Conservation (phyloP, 2,329 filamentous ascomycete species). For the Neonectria faginata region DNA sequence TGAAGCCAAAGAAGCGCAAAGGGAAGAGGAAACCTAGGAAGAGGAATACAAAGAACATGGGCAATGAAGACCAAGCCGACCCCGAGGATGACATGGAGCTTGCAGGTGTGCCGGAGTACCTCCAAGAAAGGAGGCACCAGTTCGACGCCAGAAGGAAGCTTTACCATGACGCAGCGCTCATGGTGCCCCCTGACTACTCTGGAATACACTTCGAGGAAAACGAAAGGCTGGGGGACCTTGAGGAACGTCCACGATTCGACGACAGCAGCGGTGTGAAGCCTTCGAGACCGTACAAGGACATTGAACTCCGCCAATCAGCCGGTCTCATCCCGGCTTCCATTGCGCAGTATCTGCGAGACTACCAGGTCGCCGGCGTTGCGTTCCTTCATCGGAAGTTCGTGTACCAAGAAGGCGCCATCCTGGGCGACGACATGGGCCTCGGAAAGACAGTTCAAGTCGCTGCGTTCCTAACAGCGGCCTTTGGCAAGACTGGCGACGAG, state of each 20-base stretch:
- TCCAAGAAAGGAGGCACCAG: constrained; percentile 73
- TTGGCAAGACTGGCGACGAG: constrained; percentile 93
- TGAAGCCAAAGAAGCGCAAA: constrained; percentile 59
- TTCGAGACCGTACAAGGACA: constrained; percentile 78
- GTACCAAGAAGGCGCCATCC: constrained; percentile 88
- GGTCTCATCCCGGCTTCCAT: constrained; percentile 89
- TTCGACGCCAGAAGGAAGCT: constrained; percentile 73
- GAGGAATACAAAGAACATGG: constrained; percentile 43
- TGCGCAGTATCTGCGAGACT: constrained; percentile 90
- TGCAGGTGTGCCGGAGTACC: constrained; percentile 77
- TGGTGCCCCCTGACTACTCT: constrained; percentile 80
- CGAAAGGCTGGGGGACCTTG: constrained; percentile 52
- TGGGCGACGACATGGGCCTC: constrained; percentile 97
- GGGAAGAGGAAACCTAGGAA: constrained; percentile 47
- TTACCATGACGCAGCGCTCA: constrained; percentile 76
- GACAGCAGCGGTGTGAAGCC: constrained; percentile 67
- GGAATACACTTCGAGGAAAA: constrained; percentile 76
- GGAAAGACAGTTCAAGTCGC: constrained; percentile 98
- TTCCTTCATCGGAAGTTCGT: constrained; percentile 93
- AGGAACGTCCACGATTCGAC: constrained; percentile 78
- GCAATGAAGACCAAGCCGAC: constrained; percentile 48
- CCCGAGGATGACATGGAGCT: constrained; percentile 60
- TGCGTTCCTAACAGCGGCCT: constrained; percentile 89
- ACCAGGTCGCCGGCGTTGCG: constrained; percentile 85
- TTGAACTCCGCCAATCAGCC: constrained; percentile 78